phyloP scores from a whole-genome alignment of 192 early-diverging fungal species.

The Pilobolus umbonatus region DNA sequence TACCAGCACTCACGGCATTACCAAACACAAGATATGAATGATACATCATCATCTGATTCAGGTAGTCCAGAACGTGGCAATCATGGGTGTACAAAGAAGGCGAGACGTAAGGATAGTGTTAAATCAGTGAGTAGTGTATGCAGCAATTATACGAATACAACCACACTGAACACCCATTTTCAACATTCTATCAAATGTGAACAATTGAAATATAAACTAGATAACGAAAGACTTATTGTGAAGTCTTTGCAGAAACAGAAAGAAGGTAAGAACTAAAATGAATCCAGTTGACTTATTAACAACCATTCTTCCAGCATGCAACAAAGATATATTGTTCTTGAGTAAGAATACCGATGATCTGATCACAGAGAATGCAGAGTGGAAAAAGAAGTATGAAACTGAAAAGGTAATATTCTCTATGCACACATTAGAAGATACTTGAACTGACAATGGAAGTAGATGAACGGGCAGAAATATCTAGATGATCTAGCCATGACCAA shows the following conservation, averaged over 20 bases:
- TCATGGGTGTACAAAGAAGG: slow-evolving; percentile 3
- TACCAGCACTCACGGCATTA: neutral
- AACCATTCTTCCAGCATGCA: slow-evolving; percentile 9
- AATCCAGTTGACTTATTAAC: neutral
- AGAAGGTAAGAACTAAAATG: slow-evolving; percentile 19
- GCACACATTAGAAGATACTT: neutral
- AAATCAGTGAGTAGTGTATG: slow-evolving; percentile 8
- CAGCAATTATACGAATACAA: neutral
- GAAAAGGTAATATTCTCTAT: slow-evolving; percentile 19
- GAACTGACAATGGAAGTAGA: neutral
- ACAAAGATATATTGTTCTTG: slow-evolving; percentile 26
- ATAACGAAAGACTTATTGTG: slow-evolving; percentile 19
- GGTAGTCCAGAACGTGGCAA: neutral
- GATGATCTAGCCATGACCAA: slow-evolving; percentile 20
- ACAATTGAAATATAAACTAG: slow-evolving; percentile 15
- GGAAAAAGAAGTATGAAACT: slow-evolving; percentile 20
- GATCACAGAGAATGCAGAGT: slow-evolving; percentile 15
- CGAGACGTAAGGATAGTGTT: slow-evolving; percentile 12
- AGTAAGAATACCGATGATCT: slow-evolving; percentile 28
- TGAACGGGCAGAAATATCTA: slow-evolving; percentile 12
- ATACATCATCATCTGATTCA: slow-evolving; percentile 12
- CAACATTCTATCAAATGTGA: slow-evolving; percentile 15
- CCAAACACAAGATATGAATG: neutral
- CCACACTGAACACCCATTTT: no score
- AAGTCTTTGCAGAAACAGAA: slow-evolving; percentile 29